Conservation (phyloP, 495 filamentous ascomycete genomes). For the Chaetomium tenue region DNA sequence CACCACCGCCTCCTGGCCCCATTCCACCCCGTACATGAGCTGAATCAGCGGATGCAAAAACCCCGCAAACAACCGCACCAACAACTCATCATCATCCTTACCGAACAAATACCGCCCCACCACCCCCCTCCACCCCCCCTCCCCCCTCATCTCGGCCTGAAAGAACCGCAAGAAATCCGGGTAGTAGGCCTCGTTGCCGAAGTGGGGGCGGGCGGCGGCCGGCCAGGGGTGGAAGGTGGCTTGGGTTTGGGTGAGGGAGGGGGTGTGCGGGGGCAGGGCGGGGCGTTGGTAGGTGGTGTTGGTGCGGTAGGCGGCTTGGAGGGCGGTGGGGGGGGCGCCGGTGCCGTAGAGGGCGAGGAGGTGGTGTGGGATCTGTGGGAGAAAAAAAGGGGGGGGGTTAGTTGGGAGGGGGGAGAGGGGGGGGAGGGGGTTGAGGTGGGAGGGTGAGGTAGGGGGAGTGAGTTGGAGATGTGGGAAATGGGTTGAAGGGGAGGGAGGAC, state of each 20-base stretch:
- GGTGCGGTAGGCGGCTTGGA: constrained; percentile 58
- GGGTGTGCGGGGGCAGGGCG: constrained; percentile 38
- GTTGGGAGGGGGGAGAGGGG: too few species aligned
- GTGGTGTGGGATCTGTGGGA: constrained; percentile 67
- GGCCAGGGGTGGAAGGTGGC: constrained; percentile 9
- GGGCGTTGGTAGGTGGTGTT: constrained; percentile 64
- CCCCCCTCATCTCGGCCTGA: constrained; percentile 60
- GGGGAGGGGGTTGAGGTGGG: too few species aligned
- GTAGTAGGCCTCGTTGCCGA: constrained; percentile 56
- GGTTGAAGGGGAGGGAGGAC: not conserved
- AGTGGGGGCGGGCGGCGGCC: constrained; percentile 48
- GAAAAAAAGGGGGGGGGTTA: constrained; percentile 19
- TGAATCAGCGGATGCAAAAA: constrained; percentile 83
- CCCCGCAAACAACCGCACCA: constrained; percentile 45
- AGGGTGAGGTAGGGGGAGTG: constrained; percentile 29
- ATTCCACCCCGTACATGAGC: constrained; percentile 79
- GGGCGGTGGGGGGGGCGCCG: constrained; percentile 56
- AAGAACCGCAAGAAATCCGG: constrained; percentile 70
- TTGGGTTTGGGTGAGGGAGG: constrained; percentile 32
- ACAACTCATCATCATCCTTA: constrained; percentile 20
- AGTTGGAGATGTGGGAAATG: not conserved
- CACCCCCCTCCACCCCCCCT: constrained; percentile 51
- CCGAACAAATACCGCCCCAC: constrained; percentile 65
- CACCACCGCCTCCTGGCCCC: constrained; percentile 73
- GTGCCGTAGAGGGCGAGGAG: constrained; percentile 74